These are phyloP conservation scores for Aureobasidium vineae DNA, from an alignment of 2,329 filamentous ascomycete species.

Conservation along the genomic window DNA sequence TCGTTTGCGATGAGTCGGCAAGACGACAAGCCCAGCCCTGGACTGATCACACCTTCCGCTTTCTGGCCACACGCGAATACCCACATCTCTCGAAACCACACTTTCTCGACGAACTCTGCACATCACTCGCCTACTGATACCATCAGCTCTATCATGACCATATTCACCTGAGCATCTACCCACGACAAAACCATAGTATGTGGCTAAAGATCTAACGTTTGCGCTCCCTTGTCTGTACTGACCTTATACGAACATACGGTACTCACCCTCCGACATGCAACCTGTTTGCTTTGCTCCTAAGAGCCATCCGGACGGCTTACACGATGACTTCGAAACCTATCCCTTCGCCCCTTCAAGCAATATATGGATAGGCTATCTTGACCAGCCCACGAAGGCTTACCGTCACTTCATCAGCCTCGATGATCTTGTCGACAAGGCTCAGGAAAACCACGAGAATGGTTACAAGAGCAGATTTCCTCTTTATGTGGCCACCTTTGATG, in stretches of 20 bases:
- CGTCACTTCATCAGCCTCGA: neutral
- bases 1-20: constrained; percentile 3
- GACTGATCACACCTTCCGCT: neutral
- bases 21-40: neutral
- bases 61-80: neutral
- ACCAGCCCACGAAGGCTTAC: neutral
- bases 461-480: neutral
- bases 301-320: neutral
- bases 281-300: constrained; percentile 3
- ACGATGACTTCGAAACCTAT: neutral
- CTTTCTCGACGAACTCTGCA: neutral
- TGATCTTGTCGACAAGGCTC: neutral
- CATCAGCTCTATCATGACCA: neutral
- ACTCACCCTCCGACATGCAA: neutral
- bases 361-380: constrained; percentile 16
- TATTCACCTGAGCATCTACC: neutral
- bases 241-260: neutral
- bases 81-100: neutral
- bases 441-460: neutral
- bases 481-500: neutral
- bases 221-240: neutral
- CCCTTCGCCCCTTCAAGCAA: neutral
- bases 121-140: neutral
- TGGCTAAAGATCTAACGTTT: neutral
- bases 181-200: neutral